Conservation (phyloP, 192 early-diverging fungal species). For the Backusella tarrabulga region DNA sequence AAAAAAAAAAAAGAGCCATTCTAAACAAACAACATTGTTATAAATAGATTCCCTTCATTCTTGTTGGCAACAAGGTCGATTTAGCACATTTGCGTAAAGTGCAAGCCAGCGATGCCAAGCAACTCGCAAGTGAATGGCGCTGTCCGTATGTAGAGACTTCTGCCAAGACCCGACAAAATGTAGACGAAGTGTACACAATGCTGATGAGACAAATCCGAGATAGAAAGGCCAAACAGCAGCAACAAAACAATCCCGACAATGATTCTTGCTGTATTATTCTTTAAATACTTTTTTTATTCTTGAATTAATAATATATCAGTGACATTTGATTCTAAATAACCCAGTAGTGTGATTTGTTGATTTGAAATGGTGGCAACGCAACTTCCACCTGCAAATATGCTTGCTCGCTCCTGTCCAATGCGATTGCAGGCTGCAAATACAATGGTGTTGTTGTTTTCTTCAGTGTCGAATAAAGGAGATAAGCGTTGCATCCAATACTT, state of each 20-base stretch:
- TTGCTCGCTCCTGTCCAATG: conserved; percentile 26
- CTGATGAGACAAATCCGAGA: conserved; percentile 80
- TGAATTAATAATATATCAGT: conserved; percentile 20
- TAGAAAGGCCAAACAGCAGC: conserved; percentile 47
- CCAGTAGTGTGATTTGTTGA: neutral
- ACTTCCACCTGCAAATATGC: conserved; percentile 33
- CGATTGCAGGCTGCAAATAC: conserved; percentile 33
- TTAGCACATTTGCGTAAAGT: conserved; percentile 63
- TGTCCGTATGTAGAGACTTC: conserved; percentile 72
- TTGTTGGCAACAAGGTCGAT: conserved; percentile 83
- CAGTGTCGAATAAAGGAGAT: conserved; percentile 9
- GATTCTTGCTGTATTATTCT: conserved; percentile 25
- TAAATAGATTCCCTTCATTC: conserved; percentile 68
- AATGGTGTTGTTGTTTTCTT: neutral
- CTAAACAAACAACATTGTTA: neutral
- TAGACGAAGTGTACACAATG: conserved; percentile 71
- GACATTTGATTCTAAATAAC: neutral
- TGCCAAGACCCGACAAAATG: conserved; percentile 77
- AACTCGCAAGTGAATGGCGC: conserved; percentile 61
- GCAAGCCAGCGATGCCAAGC: conserved; percentile 54
- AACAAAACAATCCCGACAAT: conserved; percentile 10
- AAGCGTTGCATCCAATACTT: conserved; percentile 34
- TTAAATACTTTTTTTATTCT: neutral
- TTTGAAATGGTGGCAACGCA: conserved; percentile 17
- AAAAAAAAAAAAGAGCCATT: neutral